Conservation (phyloP, 257 asterid genomes). For the Rubia yunnanensis region DNA sequence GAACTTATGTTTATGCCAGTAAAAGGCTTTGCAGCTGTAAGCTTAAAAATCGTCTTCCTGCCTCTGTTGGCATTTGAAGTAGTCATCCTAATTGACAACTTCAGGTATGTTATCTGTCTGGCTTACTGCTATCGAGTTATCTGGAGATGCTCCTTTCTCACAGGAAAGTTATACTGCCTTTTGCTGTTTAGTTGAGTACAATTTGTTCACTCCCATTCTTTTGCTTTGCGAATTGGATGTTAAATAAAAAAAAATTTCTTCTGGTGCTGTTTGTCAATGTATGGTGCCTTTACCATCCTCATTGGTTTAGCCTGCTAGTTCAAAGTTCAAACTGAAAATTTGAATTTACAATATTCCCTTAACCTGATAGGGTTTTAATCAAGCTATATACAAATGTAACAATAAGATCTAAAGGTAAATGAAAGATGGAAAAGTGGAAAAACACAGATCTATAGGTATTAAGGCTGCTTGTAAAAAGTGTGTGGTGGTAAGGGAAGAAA, state of each 20-base stretch:
- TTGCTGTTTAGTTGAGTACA: background rate
- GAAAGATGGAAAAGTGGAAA: background rate
- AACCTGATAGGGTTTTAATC: background rate
- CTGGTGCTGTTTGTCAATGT: background rate
- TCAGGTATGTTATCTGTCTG: slow-evolving; percentile 43
- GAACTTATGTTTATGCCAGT: slow-evolving; percentile 38
- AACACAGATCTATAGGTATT: background rate
- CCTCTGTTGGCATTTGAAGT: slow-evolving; percentile 85
- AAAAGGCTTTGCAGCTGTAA: slow-evolving; percentile 53
- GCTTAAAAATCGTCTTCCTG: slow-evolving; percentile 77
- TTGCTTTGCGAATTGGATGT: background rate
- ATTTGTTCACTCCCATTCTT: background rate
- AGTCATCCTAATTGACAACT: slow-evolving; percentile 71
- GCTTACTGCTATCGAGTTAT: background rate
- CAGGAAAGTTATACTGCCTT: background rate
- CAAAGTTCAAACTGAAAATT: background rate
- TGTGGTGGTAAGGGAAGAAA: background rate
- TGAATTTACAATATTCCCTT: background rate
- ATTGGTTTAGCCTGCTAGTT: background rate
- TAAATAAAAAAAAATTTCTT: slow-evolving; percentile 1
- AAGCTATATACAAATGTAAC: background rate
- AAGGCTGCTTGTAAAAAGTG: background rate
- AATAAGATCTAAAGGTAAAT: background rate
- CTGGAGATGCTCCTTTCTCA: background rate
- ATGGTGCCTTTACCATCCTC: background rate